These are phyloP conservation scores for Powellomyces hirtus DNA, from an alignment of 192 early-diverging fungal genomes.

Conservation along the genomic window DNA sequence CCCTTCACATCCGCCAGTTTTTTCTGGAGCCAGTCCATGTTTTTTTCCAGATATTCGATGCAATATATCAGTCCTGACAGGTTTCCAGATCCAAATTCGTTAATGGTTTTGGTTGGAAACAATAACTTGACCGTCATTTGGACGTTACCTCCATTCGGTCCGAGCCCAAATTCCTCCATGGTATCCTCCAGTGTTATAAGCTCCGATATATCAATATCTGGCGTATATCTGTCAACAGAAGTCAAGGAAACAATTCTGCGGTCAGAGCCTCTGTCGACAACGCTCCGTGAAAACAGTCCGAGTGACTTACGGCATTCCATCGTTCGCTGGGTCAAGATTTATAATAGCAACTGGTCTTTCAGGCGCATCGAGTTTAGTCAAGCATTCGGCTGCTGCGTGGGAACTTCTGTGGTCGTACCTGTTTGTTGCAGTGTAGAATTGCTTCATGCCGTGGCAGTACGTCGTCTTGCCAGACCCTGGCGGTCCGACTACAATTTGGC, in stretches of 20 bases:
- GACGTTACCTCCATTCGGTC: constrained; percentile 60
- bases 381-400: neutral
- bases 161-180: constrained; percentile 49
- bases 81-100: too few species aligned
- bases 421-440: constrained; percentile 44
- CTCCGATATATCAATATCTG: constrained; percentile 50
- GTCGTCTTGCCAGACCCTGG: constrained; percentile 60
- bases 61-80: constrained; percentile 51
- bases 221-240: constrained; percentile 37
- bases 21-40: constrained; percentile 56
- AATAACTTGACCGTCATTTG: too few species aligned
- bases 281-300: neutral
- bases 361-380: neutral
- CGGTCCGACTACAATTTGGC: constrained; percentile 47
- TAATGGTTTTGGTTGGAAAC: too few species aligned
- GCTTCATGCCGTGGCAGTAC: constrained; percentile 50
- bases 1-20: constrained; percentile 41
- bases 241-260: neutral
- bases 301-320: constrained; percentile 43
- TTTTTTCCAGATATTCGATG: constrained; percentile 63
- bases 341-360: constrained; percentile 40
- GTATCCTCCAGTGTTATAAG: constrained; percentile 56
- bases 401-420: constrained; percentile 15
- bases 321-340: constrained; percentile 65
- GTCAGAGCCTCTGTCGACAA: neutral